Base-by-base conservation (phyloP, 1,284 basidiomycete genomes). In the Ceratobasidium sp. region DNA sequence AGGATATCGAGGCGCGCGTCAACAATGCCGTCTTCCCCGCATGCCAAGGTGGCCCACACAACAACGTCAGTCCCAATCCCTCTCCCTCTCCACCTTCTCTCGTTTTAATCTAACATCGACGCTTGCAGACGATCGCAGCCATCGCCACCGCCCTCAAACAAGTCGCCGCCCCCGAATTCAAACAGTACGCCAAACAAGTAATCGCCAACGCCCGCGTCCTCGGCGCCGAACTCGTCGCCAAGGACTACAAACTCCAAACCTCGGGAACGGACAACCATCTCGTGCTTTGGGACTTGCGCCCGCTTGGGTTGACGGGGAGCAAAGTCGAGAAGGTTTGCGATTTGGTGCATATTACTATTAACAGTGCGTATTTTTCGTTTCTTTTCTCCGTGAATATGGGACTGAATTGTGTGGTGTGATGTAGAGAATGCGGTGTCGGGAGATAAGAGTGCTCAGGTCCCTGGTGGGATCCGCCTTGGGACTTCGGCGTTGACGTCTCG, bases 21-120 rank as follows among this genome's bases (percentile, higher is more conserved):
- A 99, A 99, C 84, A 95, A 97, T 60, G 96, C 98, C 77, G 98
- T 99, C 79, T 99, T 99, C 92, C 98, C 98, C 75, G 98, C 98
- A 57, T 99, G 97, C 90, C 98, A 99, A 87, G 98, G 98, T 86
- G 98, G 98, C 67, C 98, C 98, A 64, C 98, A 99, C 89, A 99
- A 99, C 89, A 97, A 99, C 87, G 92, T 93, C 78, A 74, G 89
- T 84, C n/a, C 15, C n/a, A 24, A 41, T n/a, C n/a, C n/a, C n/a
- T 63, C 17, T 31, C 59, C 0, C 9, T 47, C 11, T 62, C 62
- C 75, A 41, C 36, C 36, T 41, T 41, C 11, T 41, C 36, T 77
- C 22, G 33, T 60, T 36, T 48, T 47, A 15, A 41, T n/a, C 33
- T 50, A 0, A 19, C 31, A 24, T 74, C 56, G 29, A n/a, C 8